Conservation (phyloP, 768 basidiomycete species). For the Naganishia randhawae region DNA sequence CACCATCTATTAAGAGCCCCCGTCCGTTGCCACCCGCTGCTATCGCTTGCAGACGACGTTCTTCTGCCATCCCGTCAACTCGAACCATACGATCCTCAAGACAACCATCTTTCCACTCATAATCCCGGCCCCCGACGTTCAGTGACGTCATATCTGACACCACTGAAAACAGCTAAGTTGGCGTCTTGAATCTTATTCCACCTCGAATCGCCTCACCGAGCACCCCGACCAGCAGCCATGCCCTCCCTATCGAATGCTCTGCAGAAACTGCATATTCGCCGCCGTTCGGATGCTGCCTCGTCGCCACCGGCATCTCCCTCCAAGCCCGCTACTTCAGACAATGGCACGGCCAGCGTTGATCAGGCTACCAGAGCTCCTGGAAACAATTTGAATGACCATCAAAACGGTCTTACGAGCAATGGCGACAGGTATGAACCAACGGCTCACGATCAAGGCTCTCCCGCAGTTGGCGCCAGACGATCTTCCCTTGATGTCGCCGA, state of each 20-base stretch:
- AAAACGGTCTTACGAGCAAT: background rate
- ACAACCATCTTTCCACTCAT: too few relatives aligned
- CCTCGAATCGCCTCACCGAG: background rate
- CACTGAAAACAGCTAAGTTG: background rate
- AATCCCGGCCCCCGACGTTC: background rate
- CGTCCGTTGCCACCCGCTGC: too few relatives aligned
- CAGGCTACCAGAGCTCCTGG: background rate
- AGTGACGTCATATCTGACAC: slow-evolving; percentile 11
- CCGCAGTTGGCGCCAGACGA: background rate
- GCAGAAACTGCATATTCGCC: slow-evolving; percentile 29
- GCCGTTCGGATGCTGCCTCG: slow-evolving; percentile 17
- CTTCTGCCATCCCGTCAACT: too few relatives aligned
- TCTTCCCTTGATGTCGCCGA: slow-evolving; percentile 3
- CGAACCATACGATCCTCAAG: too few relatives aligned
- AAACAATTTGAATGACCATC: background rate
- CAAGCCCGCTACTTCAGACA: background rate
- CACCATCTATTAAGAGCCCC: too few relatives aligned
- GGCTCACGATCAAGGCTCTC: background rate
- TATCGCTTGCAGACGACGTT: too few relatives aligned
- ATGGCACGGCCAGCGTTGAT: background rate
- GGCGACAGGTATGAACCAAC: background rate
- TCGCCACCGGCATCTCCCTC: slow-evolving; percentile 7
- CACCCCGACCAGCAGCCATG: slow-evolving; percentile 22
- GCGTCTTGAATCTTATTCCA: background rate
- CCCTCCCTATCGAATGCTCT: slow-evolving; percentile 30